These are phyloP conservation scores for Decorospora gaudefroyi DNA, from an alignment of 2,329 filamentous ascomycete species.

Conservation along the genomic window DNA sequence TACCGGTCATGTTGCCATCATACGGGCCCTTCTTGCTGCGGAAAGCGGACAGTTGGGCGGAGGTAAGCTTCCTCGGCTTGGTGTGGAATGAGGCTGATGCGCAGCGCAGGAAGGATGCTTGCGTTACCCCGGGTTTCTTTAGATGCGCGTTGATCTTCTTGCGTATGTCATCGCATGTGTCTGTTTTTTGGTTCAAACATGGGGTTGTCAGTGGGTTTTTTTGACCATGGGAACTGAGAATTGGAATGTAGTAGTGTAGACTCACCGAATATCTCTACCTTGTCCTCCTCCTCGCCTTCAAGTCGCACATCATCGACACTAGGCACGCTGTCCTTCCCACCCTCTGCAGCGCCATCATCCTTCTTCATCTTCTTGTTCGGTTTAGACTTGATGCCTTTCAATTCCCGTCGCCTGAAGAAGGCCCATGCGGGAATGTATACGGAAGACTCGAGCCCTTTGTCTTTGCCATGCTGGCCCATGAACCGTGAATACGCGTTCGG, in stretches of 20 bases:
- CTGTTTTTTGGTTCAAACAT: too few relatives aligned
- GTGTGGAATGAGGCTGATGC: slow-evolving; percentile 52
- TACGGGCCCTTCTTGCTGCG: slow-evolving; percentile 55
- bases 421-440: slow-evolving; percentile 36
- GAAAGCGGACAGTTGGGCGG: slow-evolving; percentile 56
- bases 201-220: background rate
- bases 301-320: slow-evolving; percentile 51
- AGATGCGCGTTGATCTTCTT: slow-evolving; percentile 61
- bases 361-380: slow-evolving; percentile 11
- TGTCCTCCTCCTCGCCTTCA: slow-evolving; percentile 53
- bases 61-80: slow-evolving; percentile 47
- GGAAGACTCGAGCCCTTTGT: slow-evolving; percentile 39
- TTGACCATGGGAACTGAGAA: background rate
- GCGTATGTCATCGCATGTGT: slow-evolving; percentile 63
- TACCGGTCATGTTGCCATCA: slow-evolving; percentile 54
- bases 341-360: slow-evolving; percentile 21
- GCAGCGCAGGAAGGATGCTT: slow-evolving; percentile 58
- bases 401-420: slow-evolving; percentile 59
- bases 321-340: slow-evolving; percentile 19
- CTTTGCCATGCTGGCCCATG: slow-evolving; percentile 54
- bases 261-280: slow-evolving; percentile 55
- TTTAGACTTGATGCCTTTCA: slow-evolving; percentile 51
- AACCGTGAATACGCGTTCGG: slow-evolving; percentile 52
- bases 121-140: slow-evolving; percentile 54
- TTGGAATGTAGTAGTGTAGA: background rate